phyloP scores from a whole-genome alignment of 352 stramenopile species.

The Phytopythium helicoides region DNA sequence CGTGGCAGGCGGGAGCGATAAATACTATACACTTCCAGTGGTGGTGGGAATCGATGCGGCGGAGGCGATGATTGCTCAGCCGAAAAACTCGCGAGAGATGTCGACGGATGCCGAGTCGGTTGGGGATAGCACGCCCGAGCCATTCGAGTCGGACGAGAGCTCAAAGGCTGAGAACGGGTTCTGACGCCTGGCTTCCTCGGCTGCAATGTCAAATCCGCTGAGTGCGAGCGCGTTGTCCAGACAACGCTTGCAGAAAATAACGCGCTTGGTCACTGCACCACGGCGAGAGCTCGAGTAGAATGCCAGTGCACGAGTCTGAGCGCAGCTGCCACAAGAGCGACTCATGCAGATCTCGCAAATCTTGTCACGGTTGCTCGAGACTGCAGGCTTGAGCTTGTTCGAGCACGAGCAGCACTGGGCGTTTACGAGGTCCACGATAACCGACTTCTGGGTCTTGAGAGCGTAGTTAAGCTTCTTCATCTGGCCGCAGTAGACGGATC shows the following conservation, averaged over 20 bases:
- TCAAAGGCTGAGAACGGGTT: constrained; percentile 33
- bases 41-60: too few relatives aligned
- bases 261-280: constrained; percentile 16
- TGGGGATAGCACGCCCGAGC: constrained; percentile 21
- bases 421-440: too few relatives aligned
- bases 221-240: constrained; percentile 13
- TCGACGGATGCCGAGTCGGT: constrained; percentile 30
- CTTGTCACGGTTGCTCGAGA: not conserved
- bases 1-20: not conserved
- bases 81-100: constrained; percentile 34
- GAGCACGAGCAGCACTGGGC: too few relatives aligned
- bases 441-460: too few relatives aligned
- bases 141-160: constrained; percentile 17
- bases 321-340: constrained; percentile 12
- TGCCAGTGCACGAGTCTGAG: constrained; percentile 17
- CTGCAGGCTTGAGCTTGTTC: too few relatives aligned
- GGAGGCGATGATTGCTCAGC: constrained; percentile 9
- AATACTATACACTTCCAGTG: constrained; percentile 1
- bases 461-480: not conserved
- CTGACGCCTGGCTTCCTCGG: constrained; percentile 21
- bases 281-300: constrained; percentile 18
- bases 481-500: not conserved
- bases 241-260: constrained; percentile 25
- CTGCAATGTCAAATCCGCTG: constrained; percentile 22
- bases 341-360: not conserved